Base-by-base conservation (phyloP, 306 rosid genomes). In the Begonia peltatifolia region DNA sequence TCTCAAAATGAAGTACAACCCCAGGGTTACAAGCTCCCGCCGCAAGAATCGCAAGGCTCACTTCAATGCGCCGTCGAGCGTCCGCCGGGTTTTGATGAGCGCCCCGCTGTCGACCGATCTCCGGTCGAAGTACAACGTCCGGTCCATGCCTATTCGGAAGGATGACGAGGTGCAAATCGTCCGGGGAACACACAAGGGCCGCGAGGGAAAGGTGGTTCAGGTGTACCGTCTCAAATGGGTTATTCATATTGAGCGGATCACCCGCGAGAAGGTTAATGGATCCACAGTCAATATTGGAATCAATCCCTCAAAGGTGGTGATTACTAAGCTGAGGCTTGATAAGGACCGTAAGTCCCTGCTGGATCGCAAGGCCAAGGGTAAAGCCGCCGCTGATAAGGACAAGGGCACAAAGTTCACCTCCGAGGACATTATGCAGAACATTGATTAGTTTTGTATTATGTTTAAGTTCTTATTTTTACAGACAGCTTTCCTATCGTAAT, bases 21-120 rank as follows among this genome's bases (percentile, higher is more conserved):
- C 95, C 0, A 69, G 94, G 57, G 97, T 90, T 18, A 67, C 97
- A 1, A 83, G 94, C 62, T 85, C 95, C 60, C 81, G 97, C 9
- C 90, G 95, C 55, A 90, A 90, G 92, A 85, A 63, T 74, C 81
- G 97, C 10, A 85, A 85, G 95, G 97, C 97, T 0, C 97, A 85
- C 63, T 90, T 90, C 82, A 64, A 94, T 0, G 97, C 97, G 25
- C 95, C 97, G 44, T 90, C 97, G 14, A 85, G 95, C 71, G 80
- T 90, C 1, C 84, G 97, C 0, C 94, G 95, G 1, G 74, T 90
- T 2, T 53, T 85, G 16, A 90, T 90, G 97, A 85, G 95, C 54
- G 85, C 95, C 12, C 87, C 97, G 0, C 97, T 90, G 52, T 78
- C 97, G 17, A 41, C 41, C 17, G 97, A 90, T 56, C 84, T 90